Conservation (phyloP, 192 early-diverging fungal species). For the Linnemannia exigua region DNA sequence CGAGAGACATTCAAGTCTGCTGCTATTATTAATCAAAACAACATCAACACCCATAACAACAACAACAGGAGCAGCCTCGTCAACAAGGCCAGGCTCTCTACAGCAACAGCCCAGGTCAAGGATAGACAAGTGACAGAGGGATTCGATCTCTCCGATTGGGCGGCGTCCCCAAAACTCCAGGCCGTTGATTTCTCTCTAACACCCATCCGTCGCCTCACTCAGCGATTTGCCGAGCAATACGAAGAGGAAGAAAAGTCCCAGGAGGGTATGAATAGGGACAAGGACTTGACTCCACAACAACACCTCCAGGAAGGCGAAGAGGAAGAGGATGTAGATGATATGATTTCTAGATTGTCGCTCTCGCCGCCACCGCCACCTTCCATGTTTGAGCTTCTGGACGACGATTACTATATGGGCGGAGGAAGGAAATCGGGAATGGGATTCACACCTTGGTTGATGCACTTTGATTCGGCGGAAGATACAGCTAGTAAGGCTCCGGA, state of each 20-base stretch:
- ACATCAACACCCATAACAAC: not conserved
- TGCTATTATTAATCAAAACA: not conserved
- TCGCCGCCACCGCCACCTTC: slow-evolving; percentile 15
- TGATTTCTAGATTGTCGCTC: slow-evolving; percentile 20
- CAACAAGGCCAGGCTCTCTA: not conserved
- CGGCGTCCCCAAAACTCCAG: too few species aligned
- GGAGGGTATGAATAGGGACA: too few species aligned
- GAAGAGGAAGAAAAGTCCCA: too few species aligned
- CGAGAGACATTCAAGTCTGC: not conserved
- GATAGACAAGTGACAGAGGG: too few species aligned
- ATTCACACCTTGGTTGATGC: slow-evolving; percentile 12
- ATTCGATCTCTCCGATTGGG: too few species aligned
- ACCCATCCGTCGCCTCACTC: too few species aligned
- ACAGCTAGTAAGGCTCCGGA: not conserved
- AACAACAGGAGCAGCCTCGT: not conserved
- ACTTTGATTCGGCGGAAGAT: slow-evolving; percentile 2
- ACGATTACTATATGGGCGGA: not conserved
- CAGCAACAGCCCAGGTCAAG: not conserved
- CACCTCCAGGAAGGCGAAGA: not conserved
- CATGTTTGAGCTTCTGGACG: slow-evolving; percentile 21
- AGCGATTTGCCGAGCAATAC: too few species aligned
- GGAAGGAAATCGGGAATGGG: not conserved
- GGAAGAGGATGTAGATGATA: not conserved
- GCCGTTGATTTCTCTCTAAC: too few species aligned
- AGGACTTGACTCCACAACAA: not conserved